Evolutionary conservation across 1,139 yeast genomes (phyloP).

Genomic region (Geotrichum cucujoidarum): DNA sequence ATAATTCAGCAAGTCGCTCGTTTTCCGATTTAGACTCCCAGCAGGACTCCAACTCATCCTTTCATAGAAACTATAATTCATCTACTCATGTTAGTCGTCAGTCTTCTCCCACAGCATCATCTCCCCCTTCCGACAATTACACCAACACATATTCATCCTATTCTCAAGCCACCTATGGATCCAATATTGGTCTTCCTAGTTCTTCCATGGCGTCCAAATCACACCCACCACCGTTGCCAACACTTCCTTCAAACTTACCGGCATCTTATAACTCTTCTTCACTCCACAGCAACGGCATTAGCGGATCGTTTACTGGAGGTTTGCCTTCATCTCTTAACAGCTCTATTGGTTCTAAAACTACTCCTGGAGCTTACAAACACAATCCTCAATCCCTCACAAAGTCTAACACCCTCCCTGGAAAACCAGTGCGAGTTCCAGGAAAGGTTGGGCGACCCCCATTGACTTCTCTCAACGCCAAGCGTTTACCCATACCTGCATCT

Average conservation of each 20-base stretch:
- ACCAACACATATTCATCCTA: background rate
- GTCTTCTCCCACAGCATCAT: constrained; percentile 4
- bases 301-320: background rate
- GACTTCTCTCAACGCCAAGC: constrained; percentile 10
- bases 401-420: constrained; percentile 3
- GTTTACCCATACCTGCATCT: constrained; percentile 3
- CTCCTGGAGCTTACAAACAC: constrained; percentile 1
- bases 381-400: background rate
- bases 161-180: background rate
- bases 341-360: background rate
- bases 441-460: constrained; percentile 19
- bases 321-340: background rate
- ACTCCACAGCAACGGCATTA: no score
- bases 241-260: background rate
- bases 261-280: no score
- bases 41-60: background rate
- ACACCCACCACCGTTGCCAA: background rate
- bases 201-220: background rate
- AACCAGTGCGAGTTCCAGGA: constrained; percentile 17
- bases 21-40: background rate
- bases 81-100: constrained; percentile 5
- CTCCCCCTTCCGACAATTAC: background rate
- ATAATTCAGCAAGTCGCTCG: background rate
- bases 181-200: background rate
- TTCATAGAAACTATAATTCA: background rate